A percentile compares a stretch with the other conserved stretches of the same genome.
Conservation (phyloP, 2,329 filamentous ascomycete genomes). For the Alternaria sp. region DNA sequence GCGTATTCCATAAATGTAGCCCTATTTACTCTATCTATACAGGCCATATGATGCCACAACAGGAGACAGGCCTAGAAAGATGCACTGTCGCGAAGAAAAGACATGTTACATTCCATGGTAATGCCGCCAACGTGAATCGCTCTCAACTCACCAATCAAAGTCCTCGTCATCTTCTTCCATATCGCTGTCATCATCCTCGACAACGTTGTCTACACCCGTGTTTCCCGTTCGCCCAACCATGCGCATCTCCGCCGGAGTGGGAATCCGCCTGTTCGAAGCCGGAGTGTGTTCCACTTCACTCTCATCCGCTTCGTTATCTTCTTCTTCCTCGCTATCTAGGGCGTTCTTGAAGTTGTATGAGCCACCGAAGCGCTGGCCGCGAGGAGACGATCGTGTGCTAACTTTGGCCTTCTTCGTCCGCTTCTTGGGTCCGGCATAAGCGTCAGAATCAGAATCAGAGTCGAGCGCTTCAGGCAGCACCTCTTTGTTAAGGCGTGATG, state of each 20-base stretch:
- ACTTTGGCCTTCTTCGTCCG: background rate
- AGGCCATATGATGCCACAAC: background rate
- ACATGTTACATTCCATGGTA: background rate
- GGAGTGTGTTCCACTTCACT: background rate
- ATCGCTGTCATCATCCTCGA: background rate
- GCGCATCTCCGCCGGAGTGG: background rate
- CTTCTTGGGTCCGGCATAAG: constrained; percentile 7
- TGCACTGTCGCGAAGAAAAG: background rate
- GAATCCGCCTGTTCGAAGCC: background rate
- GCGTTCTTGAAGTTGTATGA: background rate
- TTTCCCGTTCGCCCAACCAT: background rate
- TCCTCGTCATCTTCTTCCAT: background rate
- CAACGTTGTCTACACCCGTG: background rate
- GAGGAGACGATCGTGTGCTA: constrained; percentile 4
- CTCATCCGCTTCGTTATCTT: background rate
- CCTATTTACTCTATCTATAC: background rate
- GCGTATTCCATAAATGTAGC: background rate
- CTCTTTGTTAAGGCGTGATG: background rate
- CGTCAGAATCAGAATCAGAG: constrained; percentile 13
- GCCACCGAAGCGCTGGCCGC: background rate
- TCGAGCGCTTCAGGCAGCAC: background rate
- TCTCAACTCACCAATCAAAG: background rate
- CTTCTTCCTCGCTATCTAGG: background rate
- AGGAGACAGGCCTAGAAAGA: background rate
- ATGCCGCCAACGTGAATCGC: background rate